Base-by-base conservation (phyloP, 176 grass and related monocot species). In the Pontederia crassipes region DNA sequence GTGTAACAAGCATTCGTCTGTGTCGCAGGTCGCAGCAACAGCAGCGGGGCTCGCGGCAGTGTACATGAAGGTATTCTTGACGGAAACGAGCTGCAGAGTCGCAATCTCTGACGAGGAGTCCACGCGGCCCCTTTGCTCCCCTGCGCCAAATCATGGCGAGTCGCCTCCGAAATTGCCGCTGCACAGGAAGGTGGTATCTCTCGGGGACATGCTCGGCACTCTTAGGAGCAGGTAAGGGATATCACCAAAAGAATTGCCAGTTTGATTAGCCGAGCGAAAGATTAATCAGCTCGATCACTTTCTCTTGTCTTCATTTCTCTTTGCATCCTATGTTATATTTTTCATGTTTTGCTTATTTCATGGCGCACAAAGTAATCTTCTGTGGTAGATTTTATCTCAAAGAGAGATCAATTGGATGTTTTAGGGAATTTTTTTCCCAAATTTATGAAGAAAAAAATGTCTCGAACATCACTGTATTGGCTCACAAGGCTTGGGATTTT, bases 41-140 rank as follows among this genome's bases (percentile, higher is more conserved):
- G 73, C 88, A 18, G 80, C 83, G 6, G 46, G 52, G 9, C 54
- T 81, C 8, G 24, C 84, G 9, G 76, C 81, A 3, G 67, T 83
- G 28, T 91, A 97, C 59, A 83, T 97, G 66, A 81, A 72, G 65
- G 70, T 63, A 0, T 81, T 91, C 67, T 52, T 97, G 55, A 72
- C 74, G 14, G 87, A 97, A 55, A 83, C 84, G 2, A 61, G 77
- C 45, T 11, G 79, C 0, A 72, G 71, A 59, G 65, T 51, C 11
- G 17, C 69, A 51, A 64, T 66, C 48, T 82, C 53, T 46, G 67
- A 52, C 3, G 87, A 88, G 13, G 93, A 88, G 53, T 26, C 74
- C 52, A 77, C 65, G 69, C 77, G 45, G 7, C 87, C 84, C 13
- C 79, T 97, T 29, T 61, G 60, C 11, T 65, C 66, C 9, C 7